phyloP scores from a whole-genome alignment of 2,329 filamentous ascomycete genomes.

The Ceratocystis colombiana region DNA sequence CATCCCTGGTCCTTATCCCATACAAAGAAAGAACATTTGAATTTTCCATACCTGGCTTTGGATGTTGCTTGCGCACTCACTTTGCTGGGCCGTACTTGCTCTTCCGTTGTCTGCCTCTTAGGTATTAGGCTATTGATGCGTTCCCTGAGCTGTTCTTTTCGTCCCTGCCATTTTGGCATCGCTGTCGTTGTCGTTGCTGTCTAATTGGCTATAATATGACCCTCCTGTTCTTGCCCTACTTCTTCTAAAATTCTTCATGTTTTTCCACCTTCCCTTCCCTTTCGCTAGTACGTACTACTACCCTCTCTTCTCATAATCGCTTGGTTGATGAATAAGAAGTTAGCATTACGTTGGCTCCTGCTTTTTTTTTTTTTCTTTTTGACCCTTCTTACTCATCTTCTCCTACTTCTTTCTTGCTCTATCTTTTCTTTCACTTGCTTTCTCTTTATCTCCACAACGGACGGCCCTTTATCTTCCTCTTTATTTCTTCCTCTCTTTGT shows the following conservation, averaged over 20 bases:
- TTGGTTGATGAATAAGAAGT: background rate
- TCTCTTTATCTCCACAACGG: conserved; percentile 10
- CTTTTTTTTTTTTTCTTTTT: background rate
- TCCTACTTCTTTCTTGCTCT: background rate
- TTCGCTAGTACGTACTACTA: background rate
- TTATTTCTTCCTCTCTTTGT: background rate
- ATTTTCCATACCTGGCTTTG: background rate
- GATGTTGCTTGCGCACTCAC: background rate
- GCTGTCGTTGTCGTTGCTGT: background rate
- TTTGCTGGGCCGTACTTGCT: background rate
- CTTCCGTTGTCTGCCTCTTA: background rate
- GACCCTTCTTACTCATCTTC: conserved; percentile 1
- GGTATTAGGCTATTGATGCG: background rate
- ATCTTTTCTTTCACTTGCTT: conserved; percentile 11
- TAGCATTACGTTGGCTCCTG: conserved; percentile 12
- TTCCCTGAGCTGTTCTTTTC: background rate
- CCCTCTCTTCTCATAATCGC: background rate
- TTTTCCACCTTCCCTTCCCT: background rate
- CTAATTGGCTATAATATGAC: conserved; percentile 12
- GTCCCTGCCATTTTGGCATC: background rate
- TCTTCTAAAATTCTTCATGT: no score
- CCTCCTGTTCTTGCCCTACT: conserved; percentile 6
- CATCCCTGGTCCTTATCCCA: background rate
- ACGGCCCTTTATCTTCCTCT: conserved; percentile 5
- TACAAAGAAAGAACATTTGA: conserved; percentile 9